Evolutionary conservation across 2,329 filamentous ascomycete species (phyloP).

Genomic region (Daldinia eschscholtzii): DNA sequence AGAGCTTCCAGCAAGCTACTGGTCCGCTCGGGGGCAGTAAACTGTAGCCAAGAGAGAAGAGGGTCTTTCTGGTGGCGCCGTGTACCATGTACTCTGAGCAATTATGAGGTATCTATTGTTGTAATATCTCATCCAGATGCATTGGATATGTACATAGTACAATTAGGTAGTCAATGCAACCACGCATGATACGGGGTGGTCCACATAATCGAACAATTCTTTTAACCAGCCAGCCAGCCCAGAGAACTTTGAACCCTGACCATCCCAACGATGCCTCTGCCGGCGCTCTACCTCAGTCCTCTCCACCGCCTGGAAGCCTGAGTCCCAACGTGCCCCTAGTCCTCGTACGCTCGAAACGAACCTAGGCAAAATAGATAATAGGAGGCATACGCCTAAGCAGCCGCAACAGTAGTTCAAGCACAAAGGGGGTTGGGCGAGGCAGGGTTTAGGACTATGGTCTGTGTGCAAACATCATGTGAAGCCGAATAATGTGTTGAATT

Average conservation of each 20-base stretch:
- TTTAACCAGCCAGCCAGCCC: conserved; percentile 2
- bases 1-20: conserved; percentile 34
- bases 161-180: conserved; percentile 7
- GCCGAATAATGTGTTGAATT: conserved; percentile 16
- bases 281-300: conserved; percentile 29
- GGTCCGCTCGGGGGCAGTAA: conserved; percentile 18
- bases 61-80: conserved; percentile 10
- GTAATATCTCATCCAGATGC: background rate
- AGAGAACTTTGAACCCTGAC: conserved; percentile 9
- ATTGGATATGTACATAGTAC: background rate
- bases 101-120: background rate
- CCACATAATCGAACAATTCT: conserved; percentile 27
- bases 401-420: conserved; percentile 4
- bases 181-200: conserved; percentile 15
- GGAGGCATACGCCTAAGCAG: conserved; percentile 19
- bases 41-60: conserved; percentile 11
- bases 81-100: background rate
- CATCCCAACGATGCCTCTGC: conserved; percentile 20
- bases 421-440: conserved; percentile 22
- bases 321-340: conserved; percentile 15
- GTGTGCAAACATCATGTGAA: conserved; percentile 13
- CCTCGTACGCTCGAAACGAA: conserved; percentile 29
- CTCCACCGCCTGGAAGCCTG: conserved; percentile 33
- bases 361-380: conserved; percentile 17
- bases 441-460: background rate